phyloP scores from a whole-genome alignment of 1,139 yeast genomes.

The Barnettozyma hawaiiensis region DNA sequence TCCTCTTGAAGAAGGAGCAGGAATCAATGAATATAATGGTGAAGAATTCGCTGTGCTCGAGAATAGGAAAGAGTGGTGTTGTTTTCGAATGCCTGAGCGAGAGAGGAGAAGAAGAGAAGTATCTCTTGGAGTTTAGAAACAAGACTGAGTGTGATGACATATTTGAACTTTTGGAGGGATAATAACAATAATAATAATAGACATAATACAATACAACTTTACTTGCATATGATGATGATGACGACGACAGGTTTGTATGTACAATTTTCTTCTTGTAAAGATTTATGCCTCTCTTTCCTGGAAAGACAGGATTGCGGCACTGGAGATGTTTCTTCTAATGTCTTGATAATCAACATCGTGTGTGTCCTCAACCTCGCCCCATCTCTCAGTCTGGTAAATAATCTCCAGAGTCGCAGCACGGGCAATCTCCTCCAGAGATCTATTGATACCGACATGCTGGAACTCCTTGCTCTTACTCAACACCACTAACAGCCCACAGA shows the following conservation, averaged over 20 bases:
- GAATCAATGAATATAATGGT: slow-evolving; percentile 14
- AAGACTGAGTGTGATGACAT: slow-evolving; percentile 20
- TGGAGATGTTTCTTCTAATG: slow-evolving; percentile 71
- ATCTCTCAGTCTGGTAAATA: slow-evolving; percentile 73
- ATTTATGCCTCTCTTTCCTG: slow-evolving; percentile 20
- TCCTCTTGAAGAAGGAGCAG: slow-evolving; percentile 1
- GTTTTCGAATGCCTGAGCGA: slow-evolving; percentile 18
- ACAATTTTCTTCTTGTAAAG: too few species aligned
- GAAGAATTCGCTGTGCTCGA: slow-evolving; percentile 16
- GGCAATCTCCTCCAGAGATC: slow-evolving; percentile 64
- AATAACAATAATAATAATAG: not conserved
- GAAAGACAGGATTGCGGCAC: slow-evolving; percentile 65
- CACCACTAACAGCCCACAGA: slow-evolving; percentile 52
- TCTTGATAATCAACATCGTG: slow-evolving; percentile 95
- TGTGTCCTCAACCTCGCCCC: slow-evolving; percentile 99
- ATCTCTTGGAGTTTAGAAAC: slow-evolving; percentile 24
- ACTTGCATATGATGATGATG: too few species aligned
- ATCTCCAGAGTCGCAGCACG: slow-evolving; percentile 78
- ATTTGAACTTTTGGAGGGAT: slow-evolving; percentile 19
- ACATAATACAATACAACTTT: not conserved
- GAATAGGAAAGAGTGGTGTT: slow-evolving; percentile 25
- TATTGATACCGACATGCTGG: slow-evolving; percentile 22
- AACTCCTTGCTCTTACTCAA: slow-evolving; percentile 24
- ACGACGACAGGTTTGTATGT: too few species aligned
- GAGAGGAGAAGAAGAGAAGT: slow-evolving; percentile 16